Evolutionary conservation across 176 grass and related monocot genomes (phyloP).

Genomic region (Ensete glaucum): DNA sequence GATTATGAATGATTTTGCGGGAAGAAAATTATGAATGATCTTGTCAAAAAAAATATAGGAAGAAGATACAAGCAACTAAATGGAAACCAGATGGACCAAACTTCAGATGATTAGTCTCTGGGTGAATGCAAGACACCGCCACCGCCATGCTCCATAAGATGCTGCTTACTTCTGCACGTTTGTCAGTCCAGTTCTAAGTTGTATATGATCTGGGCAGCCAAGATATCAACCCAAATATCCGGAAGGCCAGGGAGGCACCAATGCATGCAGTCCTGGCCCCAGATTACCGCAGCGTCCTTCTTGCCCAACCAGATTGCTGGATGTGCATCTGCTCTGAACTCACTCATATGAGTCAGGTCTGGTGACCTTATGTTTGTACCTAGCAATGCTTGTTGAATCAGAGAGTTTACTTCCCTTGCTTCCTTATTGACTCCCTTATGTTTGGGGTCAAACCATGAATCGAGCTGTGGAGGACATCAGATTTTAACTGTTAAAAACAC

Average conservation of each 20-base stretch:
- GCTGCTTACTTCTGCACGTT: neutral
- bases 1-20: too few relatives aligned
- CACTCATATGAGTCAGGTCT: slow-evolving; percentile 85
- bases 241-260: slow-evolving; percentile 93
- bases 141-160: neutral
- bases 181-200: slow-evolving; percentile 19
- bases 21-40: too few relatives aligned
- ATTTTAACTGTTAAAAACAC: neutral
- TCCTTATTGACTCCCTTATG: slow-evolving; percentile 71
- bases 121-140: too few relatives aligned
- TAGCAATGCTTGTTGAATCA: slow-evolving; percentile 37
- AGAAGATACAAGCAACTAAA: too few relatives aligned
- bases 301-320: slow-evolving; percentile 85
- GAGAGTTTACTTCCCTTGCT: slow-evolving; percentile 45
- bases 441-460: slow-evolving; percentile 66
- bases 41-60: too few relatives aligned
- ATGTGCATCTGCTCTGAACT: slow-evolving; percentile 80
- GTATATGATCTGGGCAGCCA: slow-evolving; percentile 51
- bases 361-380: slow-evolving; percentile 47
- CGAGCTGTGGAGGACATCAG: slow-evolving; percentile 37
- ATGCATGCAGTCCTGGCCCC: slow-evolving; percentile 95
- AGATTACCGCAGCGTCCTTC: slow-evolving; percentile 70
- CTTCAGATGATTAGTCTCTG: neutral
- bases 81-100: neutral
- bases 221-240: slow-evolving; percentile 79